Evolutionary conservation across 2,329 filamentous ascomycete species (phyloP).

Genomic region (Graphilbum fragrans): DNA sequence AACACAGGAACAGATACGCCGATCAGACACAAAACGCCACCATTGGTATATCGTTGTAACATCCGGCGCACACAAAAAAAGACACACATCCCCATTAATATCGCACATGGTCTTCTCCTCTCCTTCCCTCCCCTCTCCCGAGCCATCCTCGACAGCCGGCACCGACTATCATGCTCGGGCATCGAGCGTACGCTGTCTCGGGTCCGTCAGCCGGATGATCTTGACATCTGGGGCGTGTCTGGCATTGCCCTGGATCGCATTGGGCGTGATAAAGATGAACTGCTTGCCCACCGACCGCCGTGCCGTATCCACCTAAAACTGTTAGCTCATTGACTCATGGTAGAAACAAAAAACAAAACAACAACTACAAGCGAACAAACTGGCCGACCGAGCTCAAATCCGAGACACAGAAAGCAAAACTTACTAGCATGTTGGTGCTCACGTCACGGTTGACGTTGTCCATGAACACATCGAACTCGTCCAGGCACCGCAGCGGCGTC

Average conservation of each 20-base stretch:
- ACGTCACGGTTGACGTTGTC: constrained; percentile 90
- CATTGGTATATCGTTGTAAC: too few species aligned
- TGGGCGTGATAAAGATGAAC: constrained; percentile 93
- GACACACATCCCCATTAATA: too few species aligned
- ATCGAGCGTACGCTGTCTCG: constrained; percentile 38
- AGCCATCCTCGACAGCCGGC: not conserved
- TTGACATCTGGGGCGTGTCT: constrained; percentile 58
- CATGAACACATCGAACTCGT: constrained; percentile 99
- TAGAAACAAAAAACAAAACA: constrained; percentile 8
- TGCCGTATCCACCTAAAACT: constrained; percentile 74
- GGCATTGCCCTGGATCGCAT: constrained; percentile 56
- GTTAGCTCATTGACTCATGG: too few species aligned
- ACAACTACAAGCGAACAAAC: constrained; percentile 10
- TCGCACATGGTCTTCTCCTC: too few species aligned
- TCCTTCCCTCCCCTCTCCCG: not conserved
- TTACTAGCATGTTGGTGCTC: constrained; percentile 84
- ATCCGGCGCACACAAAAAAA: too few species aligned
- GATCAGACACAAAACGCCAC: too few species aligned
- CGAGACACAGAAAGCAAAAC: constrained; percentile 20
- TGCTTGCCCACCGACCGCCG: constrained; percentile 80
- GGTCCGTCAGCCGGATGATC: constrained; percentile 59
- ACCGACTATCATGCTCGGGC: not conserved
- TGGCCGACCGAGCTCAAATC: too few species aligned
- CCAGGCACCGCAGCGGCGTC: constrained; percentile 82
- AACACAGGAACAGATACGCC: too few species aligned